Conservation (phyloP, 2,329 filamentous ascomycete species). For the Dothideomycetes sp. region DNA sequence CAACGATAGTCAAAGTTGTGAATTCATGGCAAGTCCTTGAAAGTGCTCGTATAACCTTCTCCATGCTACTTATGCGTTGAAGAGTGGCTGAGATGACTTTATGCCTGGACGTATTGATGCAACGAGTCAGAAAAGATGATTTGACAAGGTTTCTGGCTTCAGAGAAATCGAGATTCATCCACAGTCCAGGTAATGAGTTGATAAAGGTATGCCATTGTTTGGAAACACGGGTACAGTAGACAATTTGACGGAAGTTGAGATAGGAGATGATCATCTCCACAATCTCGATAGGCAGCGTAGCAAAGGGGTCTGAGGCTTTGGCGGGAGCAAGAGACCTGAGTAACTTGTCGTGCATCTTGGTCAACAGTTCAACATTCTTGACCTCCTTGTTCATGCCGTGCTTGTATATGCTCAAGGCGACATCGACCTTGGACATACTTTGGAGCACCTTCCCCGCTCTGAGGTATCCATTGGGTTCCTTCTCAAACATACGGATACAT, state of each 20-base stretch:
- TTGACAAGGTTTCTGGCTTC: slow-evolving; percentile 34
- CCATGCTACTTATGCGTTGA: slow-evolving; percentile 31
- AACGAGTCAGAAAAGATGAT: slow-evolving; percentile 33
- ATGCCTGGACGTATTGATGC: slow-evolving; percentile 31
- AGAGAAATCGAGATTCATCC: slow-evolving; percentile 46
- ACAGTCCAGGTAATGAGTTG: slow-evolving; percentile 37
- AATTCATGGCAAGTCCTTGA: slow-evolving; percentile 29
- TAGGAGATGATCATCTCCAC: slow-evolving; percentile 43
- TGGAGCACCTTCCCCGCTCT: slow-evolving; percentile 42
- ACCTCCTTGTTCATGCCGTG: slow-evolving; percentile 44
- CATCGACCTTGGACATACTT: slow-evolving; percentile 42
- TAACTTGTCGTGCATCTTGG: slow-evolving; percentile 38
- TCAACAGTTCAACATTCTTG: slow-evolving; percentile 7
- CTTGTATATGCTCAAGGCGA: slow-evolving; percentile 47
- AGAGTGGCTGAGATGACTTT: slow-evolving; percentile 29
- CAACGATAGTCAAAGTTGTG: slow-evolving; percentile 25
- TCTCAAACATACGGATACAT: slow-evolving; percentile 44
- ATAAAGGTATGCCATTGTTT: slow-evolving; percentile 47
- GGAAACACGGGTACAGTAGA: slow-evolving; percentile 46
- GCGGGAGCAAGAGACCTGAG: slow-evolving; percentile 32
- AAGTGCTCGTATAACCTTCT: slow-evolving; percentile 32
- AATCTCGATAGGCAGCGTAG: slow-evolving; percentile 45
- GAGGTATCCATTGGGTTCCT: slow-evolving; percentile 49
- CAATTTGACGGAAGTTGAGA: slow-evolving; percentile 43
- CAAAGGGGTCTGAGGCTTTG: slow-evolving; percentile 43